Conservation (phyloP, 1,284 basidiomycete genomes). For the Ceratobasidium sp. region DNA sequence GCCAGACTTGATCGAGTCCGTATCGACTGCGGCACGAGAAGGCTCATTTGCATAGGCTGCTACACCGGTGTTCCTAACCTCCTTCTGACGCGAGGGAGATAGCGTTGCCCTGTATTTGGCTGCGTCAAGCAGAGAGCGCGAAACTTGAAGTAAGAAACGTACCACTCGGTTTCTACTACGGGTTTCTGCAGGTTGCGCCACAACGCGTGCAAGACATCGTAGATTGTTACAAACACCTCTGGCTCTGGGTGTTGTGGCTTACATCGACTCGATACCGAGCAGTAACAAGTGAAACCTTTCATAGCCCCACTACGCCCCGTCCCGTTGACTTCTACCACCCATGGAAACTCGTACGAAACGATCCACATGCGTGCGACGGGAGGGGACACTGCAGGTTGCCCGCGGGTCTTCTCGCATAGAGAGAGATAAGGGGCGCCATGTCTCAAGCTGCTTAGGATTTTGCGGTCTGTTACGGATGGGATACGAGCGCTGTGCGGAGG, state of each 20-base stretch:
- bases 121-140: neutral
- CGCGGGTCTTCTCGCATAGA: slow-evolving; percentile 12
- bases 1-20: neutral
- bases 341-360: slow-evolving; percentile 28
- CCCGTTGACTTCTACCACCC: slow-evolving; percentile 8
- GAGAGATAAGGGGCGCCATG: slow-evolving; percentile 12
- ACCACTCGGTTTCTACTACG: slow-evolving; percentile 16
- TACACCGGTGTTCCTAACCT: neutral
- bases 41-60: slow-evolving; percentile 7
- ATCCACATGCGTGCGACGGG: slow-evolving; percentile 10
- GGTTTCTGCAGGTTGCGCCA: slow-evolving; percentile 26
- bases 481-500: slow-evolving; percentile 9
- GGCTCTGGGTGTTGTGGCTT: neutral
- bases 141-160: neutral
- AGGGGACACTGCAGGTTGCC: slow-evolving; percentile 18
- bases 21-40: neutral
- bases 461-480: neutral
- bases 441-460: neutral
- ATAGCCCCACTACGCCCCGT: neutral
- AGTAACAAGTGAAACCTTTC: neutral
- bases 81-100: neutral
- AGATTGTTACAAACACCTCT: slow-evolving; percentile 14
- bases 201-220: slow-evolving; percentile 4
- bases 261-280: slow-evolving; percentile 7
- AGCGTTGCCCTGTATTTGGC: neutral